These are phyloP conservation scores for Cladorrhinum sp. DNA, from an alignment of 2,329 filamentous ascomycete species.

Conservation along the genomic window DNA sequence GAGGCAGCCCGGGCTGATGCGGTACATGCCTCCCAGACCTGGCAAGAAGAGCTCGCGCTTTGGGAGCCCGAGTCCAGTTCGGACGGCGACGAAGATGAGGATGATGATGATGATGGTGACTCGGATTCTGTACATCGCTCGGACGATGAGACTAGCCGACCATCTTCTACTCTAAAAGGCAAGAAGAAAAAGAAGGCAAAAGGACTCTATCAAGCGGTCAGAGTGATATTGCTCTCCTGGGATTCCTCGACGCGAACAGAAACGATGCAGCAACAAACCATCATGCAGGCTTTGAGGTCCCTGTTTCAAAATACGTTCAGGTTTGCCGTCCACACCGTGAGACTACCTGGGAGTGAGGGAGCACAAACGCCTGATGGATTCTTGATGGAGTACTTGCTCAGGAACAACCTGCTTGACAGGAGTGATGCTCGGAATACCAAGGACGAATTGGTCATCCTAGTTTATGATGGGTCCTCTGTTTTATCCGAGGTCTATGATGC, in stretches of 20 bases:
- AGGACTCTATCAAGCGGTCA: not conserved
- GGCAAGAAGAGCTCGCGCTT: too few species aligned
- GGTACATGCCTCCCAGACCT: not conserved
- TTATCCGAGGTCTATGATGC: constrained; percentile 10
- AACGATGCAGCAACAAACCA: not conserved
- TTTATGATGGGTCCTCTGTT: constrained; percentile 5
- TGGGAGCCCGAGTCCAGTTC: not conserved
- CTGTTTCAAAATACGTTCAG: not conserved
- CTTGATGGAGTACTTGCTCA: not conserved
- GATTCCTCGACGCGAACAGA: not conserved
- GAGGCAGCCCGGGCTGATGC: not conserved
- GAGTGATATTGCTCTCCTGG: constrained; percentile 4
- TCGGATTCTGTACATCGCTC: not conserved
- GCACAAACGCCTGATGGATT: not conserved
- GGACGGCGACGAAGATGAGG: not conserved
- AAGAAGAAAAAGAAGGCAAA: not conserved
- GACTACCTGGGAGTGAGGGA: not conserved
- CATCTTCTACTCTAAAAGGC: too few species aligned
- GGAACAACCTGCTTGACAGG: not conserved
- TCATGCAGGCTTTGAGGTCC: not conserved
- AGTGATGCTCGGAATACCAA: not conserved
- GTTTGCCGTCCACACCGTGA: not conserved
- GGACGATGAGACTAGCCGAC: not conserved
- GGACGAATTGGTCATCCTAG: constrained; percentile 1
- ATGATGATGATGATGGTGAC: too few species aligned